Base-by-base conservation (phyloP, 768 basidiomycete species). In the Kwoniella dejecticola region DNA sequence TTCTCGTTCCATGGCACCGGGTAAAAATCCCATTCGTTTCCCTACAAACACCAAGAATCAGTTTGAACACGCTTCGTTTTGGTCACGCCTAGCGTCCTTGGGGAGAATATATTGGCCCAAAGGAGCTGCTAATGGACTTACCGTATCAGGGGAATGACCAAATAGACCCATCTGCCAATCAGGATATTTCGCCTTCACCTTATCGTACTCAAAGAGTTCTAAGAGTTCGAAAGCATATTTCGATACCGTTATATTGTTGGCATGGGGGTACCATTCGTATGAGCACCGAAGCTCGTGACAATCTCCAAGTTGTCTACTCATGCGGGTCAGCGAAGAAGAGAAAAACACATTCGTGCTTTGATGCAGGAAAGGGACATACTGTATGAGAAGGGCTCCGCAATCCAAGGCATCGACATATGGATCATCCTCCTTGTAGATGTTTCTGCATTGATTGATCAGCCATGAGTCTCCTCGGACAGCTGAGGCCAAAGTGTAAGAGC, bases 201-300 rank as follows among this genome's bases (percentile, higher is more conserved):
- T 59, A 7, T 67, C 64, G 36, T 67, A 69, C 12, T 62, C 57
- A 58, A 77, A 78, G 19, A 78, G 38, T 52, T 78, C 77, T 23
- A 64, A 55, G 49, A 77, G 69, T 60, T 78, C 77, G 52, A 77
- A 77, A 8, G 74, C 77, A 62, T 78, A 78, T 52, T 78, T 78
- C 2, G 76, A 72, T 26, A 78, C 62, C 17, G 77, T 78, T 62
- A 78, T 77, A 47, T 78, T 77, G 57, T 72, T 71, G 19, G 69
- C 65, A 11, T 67, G 59, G 23, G 74, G 75, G 56, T 77, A 77
- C 74, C 76, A 74, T 57, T 77, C 74, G 36, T 69, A 67, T 23
- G 70, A 33, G 52, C 76, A 74, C n/a, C 66, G 62, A 1, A 66
- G 42, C 15, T 62, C 62, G 52, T 78, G 77, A 41, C 77, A 78